Evolutionary conservation across 2,329 filamentous ascomycete genomes (phyloP).

Genomic region (Fusarium sp.): DNA sequence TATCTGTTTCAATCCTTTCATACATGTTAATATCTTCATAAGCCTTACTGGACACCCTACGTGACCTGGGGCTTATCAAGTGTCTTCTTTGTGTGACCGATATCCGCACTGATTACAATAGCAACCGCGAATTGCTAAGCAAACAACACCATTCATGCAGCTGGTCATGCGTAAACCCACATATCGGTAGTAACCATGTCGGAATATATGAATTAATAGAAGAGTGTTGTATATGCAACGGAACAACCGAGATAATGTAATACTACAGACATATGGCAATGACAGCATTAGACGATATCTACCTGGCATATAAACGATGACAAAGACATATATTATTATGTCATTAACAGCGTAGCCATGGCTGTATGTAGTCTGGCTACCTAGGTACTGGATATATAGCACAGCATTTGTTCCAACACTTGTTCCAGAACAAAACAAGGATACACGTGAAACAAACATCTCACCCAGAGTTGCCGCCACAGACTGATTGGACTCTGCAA

Average conservation of each 20-base stretch:
- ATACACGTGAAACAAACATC: constrained; percentile 21
- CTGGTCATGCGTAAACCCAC: constrained; percentile 10
- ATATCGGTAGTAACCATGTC: background rate
- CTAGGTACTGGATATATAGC: too few relatives aligned
- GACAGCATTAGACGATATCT: too few relatives aligned
- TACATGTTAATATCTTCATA: background rate
- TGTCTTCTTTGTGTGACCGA: constrained; percentile 1
- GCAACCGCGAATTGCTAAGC: constrained; percentile 23
- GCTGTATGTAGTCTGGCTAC: too few relatives aligned
- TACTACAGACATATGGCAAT: background rate
- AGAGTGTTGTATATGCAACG: background rate
- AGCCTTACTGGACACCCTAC: background rate
- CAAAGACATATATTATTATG: too few relatives aligned
- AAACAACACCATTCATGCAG: constrained; percentile 4
- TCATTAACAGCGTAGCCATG: too few relatives aligned
- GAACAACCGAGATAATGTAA: background rate
- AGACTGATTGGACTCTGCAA: constrained; percentile 24
- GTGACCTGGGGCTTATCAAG: too few relatives aligned
- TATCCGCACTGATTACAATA: constrained; percentile 28
- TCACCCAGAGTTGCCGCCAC: constrained; percentile 21
- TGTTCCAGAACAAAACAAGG: constrained; percentile 23
- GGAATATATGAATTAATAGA: background rate
- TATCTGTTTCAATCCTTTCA: too few relatives aligned
- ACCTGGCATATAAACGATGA: too few relatives aligned
- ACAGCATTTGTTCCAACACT: background rate